Base-by-base conservation (phyloP, 768 basidiomycete genomes). In the Sutorius australiensis region DNA sequence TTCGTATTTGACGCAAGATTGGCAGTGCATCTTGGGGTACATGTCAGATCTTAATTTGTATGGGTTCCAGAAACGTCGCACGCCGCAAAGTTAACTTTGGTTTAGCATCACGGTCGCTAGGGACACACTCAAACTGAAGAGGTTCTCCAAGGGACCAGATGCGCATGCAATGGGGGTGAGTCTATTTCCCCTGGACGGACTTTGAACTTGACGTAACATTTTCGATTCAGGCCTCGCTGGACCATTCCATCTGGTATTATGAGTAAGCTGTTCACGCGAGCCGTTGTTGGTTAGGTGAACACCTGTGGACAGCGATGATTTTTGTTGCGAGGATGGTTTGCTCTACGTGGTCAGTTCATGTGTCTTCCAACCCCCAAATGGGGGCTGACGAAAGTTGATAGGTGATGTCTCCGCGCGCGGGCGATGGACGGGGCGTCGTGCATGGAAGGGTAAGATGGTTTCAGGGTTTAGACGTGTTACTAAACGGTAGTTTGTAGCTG, bases 161-260 rank as follows among this genome's bases (percentile, higher is more conserved):
- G 70, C 71, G 8, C 57, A 80, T 28, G 73, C 75, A 13, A 89
- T 91, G 88, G 76, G 73, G 54, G 87, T 87, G 62, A 64, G 83
- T 71, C 37, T 36, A 39, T 53, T 42, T 41, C 16, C 13, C 34
- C 43, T 14, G 39, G 30, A 28, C 33, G 30, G 41, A 36, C 28
- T 55, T 40, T 39, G 24, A 17, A 38, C 24, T 52, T 61, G 46
- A 66, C 40, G 47, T 44, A 30, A 44, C 19, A 28, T 5, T 46
- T 19, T 40, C 6, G 34, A 31, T 47, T 9, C 52, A 57, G 57
- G 86, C 86, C 16, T 83, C 84, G 3, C 68, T 92, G 37, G 89
- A 92, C 67, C 90, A 93, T 70, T 76, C 85, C 33, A 83, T 93
- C 53, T 87, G 80, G 74, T 92, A 84, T 67, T 92, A 91, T 60